Evolutionary conservation across 257 asterid species (phyloP).

Genomic region (Misopates orontium): DNA sequence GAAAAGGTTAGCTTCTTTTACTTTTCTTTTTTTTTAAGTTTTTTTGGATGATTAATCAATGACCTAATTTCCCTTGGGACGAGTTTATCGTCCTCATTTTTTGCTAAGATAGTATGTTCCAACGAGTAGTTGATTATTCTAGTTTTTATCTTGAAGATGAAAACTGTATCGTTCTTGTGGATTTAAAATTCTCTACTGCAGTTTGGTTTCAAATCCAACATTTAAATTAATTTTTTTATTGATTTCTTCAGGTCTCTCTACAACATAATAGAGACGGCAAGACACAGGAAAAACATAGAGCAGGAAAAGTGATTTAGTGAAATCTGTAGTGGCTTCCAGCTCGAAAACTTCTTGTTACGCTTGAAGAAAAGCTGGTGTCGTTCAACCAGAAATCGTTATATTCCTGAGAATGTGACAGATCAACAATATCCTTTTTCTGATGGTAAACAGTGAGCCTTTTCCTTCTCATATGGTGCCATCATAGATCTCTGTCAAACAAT

Average conservation of each 20-base stretch:
- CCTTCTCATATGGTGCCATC: neutral
- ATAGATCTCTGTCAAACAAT: neutral
- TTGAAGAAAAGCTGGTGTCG: neutral
- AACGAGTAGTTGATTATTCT: neutral
- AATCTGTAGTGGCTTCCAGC: neutral
- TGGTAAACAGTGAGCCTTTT: neutral
- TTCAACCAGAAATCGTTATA: neutral
- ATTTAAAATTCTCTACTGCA: neutral
- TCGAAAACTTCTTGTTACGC: neutral
- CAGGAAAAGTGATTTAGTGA: constrained; percentile 23
- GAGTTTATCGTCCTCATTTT: neutral
- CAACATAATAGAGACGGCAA: constrained; percentile 18
- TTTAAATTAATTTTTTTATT: neutral
- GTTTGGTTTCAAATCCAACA: neutral
- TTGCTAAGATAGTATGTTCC: neutral
- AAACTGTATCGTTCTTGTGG: neutral
- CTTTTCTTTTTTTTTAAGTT: neutral
- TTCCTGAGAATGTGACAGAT: neutral
- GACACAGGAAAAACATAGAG: neutral
- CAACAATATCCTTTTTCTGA: neutral
- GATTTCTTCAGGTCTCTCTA: constrained; percentile 24
- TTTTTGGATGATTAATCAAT: constrained; percentile 3
- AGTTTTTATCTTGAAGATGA: neutral
- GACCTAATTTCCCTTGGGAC: neutral
- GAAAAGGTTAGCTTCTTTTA: constrained; percentile 38